phyloP scores from a whole-genome alignment of 345 rosid genomes.

The Eucalyptus guilfoylei region DNA sequence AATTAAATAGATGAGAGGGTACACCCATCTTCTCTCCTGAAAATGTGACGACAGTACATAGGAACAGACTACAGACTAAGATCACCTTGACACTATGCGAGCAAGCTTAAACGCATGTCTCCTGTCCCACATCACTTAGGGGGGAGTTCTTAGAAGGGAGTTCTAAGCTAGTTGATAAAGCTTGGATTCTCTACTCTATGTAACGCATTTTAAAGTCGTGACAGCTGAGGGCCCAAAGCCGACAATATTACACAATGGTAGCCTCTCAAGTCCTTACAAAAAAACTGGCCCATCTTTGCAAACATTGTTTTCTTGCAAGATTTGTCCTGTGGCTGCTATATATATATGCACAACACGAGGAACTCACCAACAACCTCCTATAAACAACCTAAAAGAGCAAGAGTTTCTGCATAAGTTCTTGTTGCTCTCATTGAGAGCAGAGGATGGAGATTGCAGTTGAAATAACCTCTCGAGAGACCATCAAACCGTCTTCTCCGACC shows the following conservation, averaged over 20 bases:
- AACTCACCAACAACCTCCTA: neutral
- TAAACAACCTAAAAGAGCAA: neutral
- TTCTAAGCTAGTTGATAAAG: too few relatives aligned
- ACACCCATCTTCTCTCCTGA: too few relatives aligned
- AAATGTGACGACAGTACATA: too few relatives aligned
- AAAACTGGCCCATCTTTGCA: neutral
- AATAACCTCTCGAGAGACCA: constrained; percentile 6
- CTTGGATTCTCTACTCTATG: too few relatives aligned
- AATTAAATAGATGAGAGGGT: too few relatives aligned
- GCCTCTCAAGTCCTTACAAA: too few relatives aligned
- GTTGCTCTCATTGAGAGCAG: neutral
- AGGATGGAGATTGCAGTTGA: constrained; percentile 6
- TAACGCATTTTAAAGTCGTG: too few relatives aligned
- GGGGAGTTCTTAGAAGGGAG: too few relatives aligned
- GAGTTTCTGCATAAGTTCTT: neutral
- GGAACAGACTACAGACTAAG: fast-evolving
- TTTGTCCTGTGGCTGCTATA: neutral
- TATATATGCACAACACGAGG: neutral
- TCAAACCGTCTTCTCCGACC: constrained; percentile 30
- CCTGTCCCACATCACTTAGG: too few relatives aligned
- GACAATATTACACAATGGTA: too few relatives aligned
- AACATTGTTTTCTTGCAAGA: neutral
- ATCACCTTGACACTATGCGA: too few relatives aligned
- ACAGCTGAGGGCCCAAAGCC: fast-evolving
- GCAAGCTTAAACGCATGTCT: too few relatives aligned